Evolutionary conservation across 2,329 filamentous ascomycete species (phyloP), one percentile per base, ranked within the genome.

Genomic region (Stylonectria norvegica): DNA sequence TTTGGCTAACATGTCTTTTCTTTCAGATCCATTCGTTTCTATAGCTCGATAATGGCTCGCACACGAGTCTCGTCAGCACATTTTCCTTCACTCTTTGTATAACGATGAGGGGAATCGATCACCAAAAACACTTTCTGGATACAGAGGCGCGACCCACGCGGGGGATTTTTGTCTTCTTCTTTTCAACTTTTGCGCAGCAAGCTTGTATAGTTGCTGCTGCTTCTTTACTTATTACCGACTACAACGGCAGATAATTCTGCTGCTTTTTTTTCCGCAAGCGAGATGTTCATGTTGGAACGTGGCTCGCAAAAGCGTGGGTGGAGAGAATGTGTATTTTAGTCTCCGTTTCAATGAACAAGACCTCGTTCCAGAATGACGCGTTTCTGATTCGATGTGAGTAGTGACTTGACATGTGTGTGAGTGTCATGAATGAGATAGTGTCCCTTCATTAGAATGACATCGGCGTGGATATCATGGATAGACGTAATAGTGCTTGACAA

Each of bases 161-260:
- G 37, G 35, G 41, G 22, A 27, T 34, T 20, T 36, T 19, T 17
- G 20, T 20, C 22, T 45, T 45, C 30, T 47, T 43, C 34, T 14
- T 16, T 54, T 52, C 46, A 27, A 27, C n/a, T 20, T 36, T 15
- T 34, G n/a, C n/a, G n/a, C n/a, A n/a, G n/a, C n/a, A n/a, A n/a
- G n/a, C n/a, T n/a, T n/a, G n/a, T n/a, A n/a, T 34, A 33, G 44
- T 42, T 40, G 12, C 12, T 28, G 35, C 31, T 29, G 48, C 43
- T 48, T 34, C 28, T 28, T 17, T 11, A 9, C 14, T 32, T 52
- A n/a, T 52, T 40, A 33, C 48, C 48, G 32, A 53, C n/a, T n/a
- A n/a, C 55, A 57, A 49, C 36, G 54, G 52, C 30, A 33, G 42
- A 30, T 27, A 4, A 30, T 33, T 53, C 48, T 43, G 33, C 46